Evolutionary conservation across 2,329 filamentous ascomycete genomes (phyloP), one percentile per base, ranked within the genome.

Genomic region (Cladosporium colombiae): DNA sequence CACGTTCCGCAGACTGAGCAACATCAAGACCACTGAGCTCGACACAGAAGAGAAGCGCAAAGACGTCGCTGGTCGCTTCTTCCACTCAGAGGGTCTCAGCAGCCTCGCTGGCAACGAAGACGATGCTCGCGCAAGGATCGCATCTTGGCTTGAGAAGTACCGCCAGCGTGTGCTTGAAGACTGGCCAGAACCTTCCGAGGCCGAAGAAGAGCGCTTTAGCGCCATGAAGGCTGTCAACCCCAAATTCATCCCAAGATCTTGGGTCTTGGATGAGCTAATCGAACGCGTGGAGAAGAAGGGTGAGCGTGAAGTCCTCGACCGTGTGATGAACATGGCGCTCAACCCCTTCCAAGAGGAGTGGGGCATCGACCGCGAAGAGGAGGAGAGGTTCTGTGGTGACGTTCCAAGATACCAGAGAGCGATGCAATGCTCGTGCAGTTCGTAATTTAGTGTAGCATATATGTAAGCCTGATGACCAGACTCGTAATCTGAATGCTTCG

Each of bases 361-460:
- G 91, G 82, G 84, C 7, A 78, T 82, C 65, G 82, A 95, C 69
- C 81, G 80, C 62, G 86, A 88, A 18, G 91, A 97, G 75, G 94
- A 97, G 77, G 84, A 89, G 71, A 84, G 93, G 68, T 96, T 92
- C 82, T 92, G 89, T 71, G 90, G 91, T 2, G 93, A 97, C 79
- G 92, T 96, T 64, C 94, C 94, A 0, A 88, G 85, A 75, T 84
- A 84, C 55, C 88, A 89, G 78, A 86, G 92, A 70, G 91, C 91
- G 37, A 88, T 97, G 86, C 94, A 97, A 81, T 98, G 95, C 78
- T 96, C 92, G 76, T 99, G 95, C 79, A 97, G 92, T 76, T 97
- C 94, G 27, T 96, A 52, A 62, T 25, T 27, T 23, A 37, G 21
- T 57, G 33, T 55, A 55, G 18, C 52, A 33, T 2, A 33, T 21